These are phyloP conservation scores for Camelina sativa DNA, from an alignment of 345 rosid species.

Conservation along the genomic window DNA sequence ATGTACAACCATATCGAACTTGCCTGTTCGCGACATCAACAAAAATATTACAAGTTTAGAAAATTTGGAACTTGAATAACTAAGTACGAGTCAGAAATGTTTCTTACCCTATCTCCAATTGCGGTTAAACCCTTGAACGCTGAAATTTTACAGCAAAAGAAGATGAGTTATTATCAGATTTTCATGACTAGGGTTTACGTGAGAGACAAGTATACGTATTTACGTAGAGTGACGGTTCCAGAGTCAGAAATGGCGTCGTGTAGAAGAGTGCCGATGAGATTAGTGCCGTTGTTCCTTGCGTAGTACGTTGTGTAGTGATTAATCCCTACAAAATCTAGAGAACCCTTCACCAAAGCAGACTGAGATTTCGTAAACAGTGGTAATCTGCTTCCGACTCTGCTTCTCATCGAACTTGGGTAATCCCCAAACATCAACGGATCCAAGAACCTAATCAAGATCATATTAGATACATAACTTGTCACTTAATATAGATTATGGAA, in stretches of 20 bases:
- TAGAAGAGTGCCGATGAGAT: constrained; percentile 50
- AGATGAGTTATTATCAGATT: not conserved
- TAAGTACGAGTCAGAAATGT: not conserved
- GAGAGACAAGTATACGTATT: not conserved
- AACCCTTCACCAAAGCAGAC: constrained; percentile 69
- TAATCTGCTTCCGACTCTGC: constrained; percentile 71
- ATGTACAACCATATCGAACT: constrained; percentile 66
- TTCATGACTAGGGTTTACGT: constrained; percentile 4
- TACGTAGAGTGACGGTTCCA: constrained; percentile 81
- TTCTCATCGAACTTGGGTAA: constrained; percentile 86
- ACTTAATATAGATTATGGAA: not conserved
- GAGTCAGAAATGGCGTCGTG: constrained; percentile 79
- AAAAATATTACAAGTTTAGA: constrained; percentile 3
- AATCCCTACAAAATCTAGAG: constrained; percentile 89
- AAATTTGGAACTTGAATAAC: not conserved
- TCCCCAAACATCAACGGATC: constrained; percentile 89
- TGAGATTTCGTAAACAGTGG: constrained; percentile 69
- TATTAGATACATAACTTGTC: not conserved
- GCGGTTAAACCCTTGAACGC: constrained; percentile 60
- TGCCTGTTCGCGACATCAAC: constrained; percentile 46
- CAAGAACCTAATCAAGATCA: constrained; percentile 60
- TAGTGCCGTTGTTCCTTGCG: constrained; percentile 50
- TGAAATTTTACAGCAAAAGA: constrained; percentile 43
- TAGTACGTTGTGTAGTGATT: constrained; percentile 93
- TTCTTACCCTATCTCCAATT: constrained; percentile 76